These are phyloP conservation scores for Austroboletus novae-zelandiae DNA, from an alignment of 1,284 basidiomycete species.

Conservation along the genomic window DNA sequence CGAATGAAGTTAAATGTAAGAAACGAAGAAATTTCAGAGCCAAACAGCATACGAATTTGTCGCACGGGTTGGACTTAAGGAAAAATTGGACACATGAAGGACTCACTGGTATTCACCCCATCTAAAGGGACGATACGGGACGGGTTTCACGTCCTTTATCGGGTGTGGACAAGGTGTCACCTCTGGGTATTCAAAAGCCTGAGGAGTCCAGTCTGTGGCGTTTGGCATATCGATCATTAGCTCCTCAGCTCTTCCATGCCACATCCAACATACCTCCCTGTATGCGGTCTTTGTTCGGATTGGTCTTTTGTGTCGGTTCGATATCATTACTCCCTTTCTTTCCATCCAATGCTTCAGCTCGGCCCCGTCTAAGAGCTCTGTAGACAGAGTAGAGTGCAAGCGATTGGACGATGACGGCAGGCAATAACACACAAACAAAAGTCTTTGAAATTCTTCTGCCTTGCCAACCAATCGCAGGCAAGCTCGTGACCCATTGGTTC, in stretches of 20 bases:
- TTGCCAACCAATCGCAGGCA: neutral
- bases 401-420: constrained; percentile 12
- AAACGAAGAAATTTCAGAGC: neutral
- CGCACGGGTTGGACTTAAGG: neutral
- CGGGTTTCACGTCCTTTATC: constrained; percentile 47
- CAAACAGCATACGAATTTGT: neutral
- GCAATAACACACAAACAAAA: constrained; percentile 13
- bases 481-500: constrained; percentile 1
- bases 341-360: neutral
- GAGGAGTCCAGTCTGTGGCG: constrained; percentile 48
- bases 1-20: neutral
- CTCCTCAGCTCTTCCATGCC: neutral
- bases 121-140: constrained; percentile 64
- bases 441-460: neutral
- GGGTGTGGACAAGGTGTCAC: constrained; percentile 41
- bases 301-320: neutral
- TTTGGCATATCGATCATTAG: neutral
- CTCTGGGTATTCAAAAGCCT: constrained; percentile 50
- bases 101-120: constrained; percentile 67
- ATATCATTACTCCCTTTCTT: neutral
- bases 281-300: constrained; percentile 25
- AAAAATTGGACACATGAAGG: neutral
- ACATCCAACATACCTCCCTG: constrained; percentile 27
- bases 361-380: constrained; percentile 10
- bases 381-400: constrained; percentile 18